Percentiles rank a stretch among this genome's conserved stretches.
phyloP scores from a whole-genome alignment of 495 filamentous ascomycete genomes.

The Pseudoneurospora amorphoporcata region DNA sequence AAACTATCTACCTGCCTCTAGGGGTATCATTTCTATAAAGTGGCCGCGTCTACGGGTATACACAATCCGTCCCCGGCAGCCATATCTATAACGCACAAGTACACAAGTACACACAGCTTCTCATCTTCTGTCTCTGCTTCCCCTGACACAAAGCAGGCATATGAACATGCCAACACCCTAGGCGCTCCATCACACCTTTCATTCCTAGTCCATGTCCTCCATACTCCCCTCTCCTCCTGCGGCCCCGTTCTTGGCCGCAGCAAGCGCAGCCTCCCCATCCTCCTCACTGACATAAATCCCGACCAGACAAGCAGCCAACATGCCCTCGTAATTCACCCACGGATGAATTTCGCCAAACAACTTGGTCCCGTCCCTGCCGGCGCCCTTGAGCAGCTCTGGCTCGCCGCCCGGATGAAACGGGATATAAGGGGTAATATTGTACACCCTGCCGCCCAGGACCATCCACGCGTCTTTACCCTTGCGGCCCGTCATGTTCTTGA shows the following conservation, averaged over 20 bases:
- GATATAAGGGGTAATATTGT: conserved; percentile 84
- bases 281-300: conserved; percentile 77
- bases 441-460: conserved; percentile 73
- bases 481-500: conserved; percentile 64
- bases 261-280: conserved; percentile 29
- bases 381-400: conserved; percentile 70
- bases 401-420: conserved; percentile 89
- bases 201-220: conserved; percentile 60
- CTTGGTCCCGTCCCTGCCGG: conserved; percentile 65
- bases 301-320: conserved; percentile 75
- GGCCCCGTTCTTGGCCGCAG: conserved; percentile 31
- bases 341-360: conserved; percentile 90
- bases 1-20: neutral
- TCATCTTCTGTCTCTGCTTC: neutral
- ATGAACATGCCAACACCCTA: neutral
- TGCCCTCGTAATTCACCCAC: conserved; percentile 96
- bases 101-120: neutral
- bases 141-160: neutral
- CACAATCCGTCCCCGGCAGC: neutral
- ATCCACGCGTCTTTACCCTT: conserved; percentile 84
- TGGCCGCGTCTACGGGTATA: neutral
- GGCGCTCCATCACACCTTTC: too few relatives aligned
- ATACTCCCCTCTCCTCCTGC: conserved; percentile 16
- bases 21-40: neutral
- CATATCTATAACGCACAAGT: neutral